Evolutionary conservation across 2,329 filamentous ascomycete species (phyloP).

Genomic region (Cryphonectria nitschkei): DNA sequence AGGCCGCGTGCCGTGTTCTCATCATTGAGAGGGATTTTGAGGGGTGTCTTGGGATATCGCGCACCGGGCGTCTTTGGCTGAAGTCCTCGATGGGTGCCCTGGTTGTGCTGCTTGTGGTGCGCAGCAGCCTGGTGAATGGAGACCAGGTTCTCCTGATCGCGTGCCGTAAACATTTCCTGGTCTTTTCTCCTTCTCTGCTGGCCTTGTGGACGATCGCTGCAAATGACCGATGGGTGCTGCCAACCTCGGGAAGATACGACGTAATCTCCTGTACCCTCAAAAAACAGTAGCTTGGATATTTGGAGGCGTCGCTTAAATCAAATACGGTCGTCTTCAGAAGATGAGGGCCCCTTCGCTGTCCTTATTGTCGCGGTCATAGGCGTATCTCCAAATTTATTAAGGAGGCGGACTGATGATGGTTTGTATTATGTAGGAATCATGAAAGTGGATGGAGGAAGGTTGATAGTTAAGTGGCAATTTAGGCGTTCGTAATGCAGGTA

Average conservation of each 20-base stretch:
- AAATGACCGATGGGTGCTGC: constrained; percentile 10
- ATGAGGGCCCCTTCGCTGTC: constrained; percentile 14
- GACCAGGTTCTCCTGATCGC: constrained; percentile 87
- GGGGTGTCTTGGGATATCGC: constrained; percentile 79
- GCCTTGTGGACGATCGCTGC: constrained; percentile 1
- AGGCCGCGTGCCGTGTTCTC: constrained; percentile 70
- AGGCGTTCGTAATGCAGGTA: constrained; percentile 9
- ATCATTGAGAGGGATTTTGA: constrained; percentile 77
- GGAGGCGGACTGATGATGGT: neutral
- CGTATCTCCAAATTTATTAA: neutral
- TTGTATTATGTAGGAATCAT: neutral
- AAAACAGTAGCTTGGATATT: constrained; percentile 27
- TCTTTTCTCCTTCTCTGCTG: neutral
- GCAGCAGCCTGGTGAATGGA: constrained; percentile 73
- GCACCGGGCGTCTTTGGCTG: constrained; percentile 79
- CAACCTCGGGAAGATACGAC: constrained; percentile 17
- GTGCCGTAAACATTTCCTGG: constrained; percentile 70
- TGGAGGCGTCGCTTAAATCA: constrained; percentile 15
- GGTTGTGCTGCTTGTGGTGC: constrained; percentile 65
- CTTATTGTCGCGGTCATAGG: neutral
- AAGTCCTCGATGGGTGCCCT: constrained; percentile 40
- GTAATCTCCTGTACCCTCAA: constrained; percentile 27
- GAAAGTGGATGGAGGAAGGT: neutral
- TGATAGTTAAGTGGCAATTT: neutral
- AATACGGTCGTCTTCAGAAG: constrained; percentile 9